Evolutionary conservation across 441 rosid genomes (phyloP).

Genomic region (Adansonia grandidieri): DNA sequence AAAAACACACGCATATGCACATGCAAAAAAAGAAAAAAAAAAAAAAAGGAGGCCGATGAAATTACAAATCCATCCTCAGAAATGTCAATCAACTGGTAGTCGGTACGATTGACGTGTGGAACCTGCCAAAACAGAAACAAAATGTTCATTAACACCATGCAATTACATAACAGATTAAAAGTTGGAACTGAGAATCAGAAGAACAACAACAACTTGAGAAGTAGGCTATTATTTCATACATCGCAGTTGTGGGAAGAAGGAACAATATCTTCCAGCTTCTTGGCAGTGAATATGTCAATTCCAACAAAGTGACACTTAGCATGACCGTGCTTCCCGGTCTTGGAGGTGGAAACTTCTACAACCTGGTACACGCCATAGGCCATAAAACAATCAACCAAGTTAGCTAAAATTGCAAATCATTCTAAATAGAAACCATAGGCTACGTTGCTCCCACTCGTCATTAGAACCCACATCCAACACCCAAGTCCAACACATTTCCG

Average conservation of each 20-base stretch:
- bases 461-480: too few relatives aligned
- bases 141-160: background rate
- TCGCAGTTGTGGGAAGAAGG: conserved; percentile 14
- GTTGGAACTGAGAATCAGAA: background rate
- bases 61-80: conserved; percentile 73
- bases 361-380: background rate
- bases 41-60: background rate
- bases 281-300: background rate
- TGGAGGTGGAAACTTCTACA: conserved; percentile 17
- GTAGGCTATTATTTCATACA: background rate
- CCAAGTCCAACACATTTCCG: too few relatives aligned
- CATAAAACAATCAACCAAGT: background rate
- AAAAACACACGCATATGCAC: background rate
- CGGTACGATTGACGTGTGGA: conserved; percentile 86
- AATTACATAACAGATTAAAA: background rate
- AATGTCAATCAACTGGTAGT: conserved; percentile 58
- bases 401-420: background rate
- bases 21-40: too few relatives aligned
- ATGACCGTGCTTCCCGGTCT: conserved; percentile 16
- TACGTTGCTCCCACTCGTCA: too few relatives aligned
- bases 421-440: background rate
- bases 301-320: conserved; percentile 14
- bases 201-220: background rate
- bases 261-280: conserved; percentile 17
- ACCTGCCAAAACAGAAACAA: conserved; percentile 46